Evolutionary conservation across 2,329 filamentous ascomycete genomes (phyloP).

Genomic region (Pochonia chlamydosporia): DNA sequence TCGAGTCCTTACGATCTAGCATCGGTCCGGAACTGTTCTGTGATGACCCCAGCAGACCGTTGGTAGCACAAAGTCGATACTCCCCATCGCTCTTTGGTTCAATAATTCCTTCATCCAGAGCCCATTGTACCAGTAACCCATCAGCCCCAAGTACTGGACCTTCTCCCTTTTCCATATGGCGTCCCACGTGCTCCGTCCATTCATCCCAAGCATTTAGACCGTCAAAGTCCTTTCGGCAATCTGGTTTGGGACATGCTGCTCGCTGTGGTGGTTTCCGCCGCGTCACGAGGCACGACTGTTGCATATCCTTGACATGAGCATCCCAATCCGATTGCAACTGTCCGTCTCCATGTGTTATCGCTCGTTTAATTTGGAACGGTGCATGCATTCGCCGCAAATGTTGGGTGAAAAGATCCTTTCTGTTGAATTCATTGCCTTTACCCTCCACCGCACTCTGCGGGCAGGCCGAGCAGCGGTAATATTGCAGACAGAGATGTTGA

Average conservation of each 20-base stretch:
- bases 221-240: conserved; percentile 66
- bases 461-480: conserved; percentile 59
- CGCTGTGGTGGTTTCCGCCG: conserved; percentile 64
- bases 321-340: conserved; percentile 60
- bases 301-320: conserved; percentile 61
- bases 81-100: conserved; percentile 50
- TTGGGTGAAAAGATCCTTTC: conserved; percentile 93
- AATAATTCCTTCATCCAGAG: conserved; percentile 58
- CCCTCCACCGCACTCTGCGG: conserved; percentile 47
- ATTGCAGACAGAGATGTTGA: conserved; percentile 72
- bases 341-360: conserved; percentile 50
- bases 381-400: conserved; percentile 93
- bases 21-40: conserved; percentile 6
- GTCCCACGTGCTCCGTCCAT: conserved; percentile 86
- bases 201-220: conserved; percentile 78
- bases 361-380: conserved; percentile 56
- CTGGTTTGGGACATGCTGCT: conserved; percentile 64
- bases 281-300: conserved; percentile 65
- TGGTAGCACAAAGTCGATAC: conserved; percentile 41
- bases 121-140: conserved; percentile 53
- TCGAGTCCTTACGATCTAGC: conserved; percentile 22
- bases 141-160: conserved; percentile 53
- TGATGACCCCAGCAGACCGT: conserved; percentile 16
- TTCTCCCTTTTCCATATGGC: conserved; percentile 76
- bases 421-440: conserved; percentile 72